A percentile compares a stretch with the other conserved stretches of the same genome.
Conservation (phyloP, 768 basidiomycete species). For the Mrakia frigida region DNA sequence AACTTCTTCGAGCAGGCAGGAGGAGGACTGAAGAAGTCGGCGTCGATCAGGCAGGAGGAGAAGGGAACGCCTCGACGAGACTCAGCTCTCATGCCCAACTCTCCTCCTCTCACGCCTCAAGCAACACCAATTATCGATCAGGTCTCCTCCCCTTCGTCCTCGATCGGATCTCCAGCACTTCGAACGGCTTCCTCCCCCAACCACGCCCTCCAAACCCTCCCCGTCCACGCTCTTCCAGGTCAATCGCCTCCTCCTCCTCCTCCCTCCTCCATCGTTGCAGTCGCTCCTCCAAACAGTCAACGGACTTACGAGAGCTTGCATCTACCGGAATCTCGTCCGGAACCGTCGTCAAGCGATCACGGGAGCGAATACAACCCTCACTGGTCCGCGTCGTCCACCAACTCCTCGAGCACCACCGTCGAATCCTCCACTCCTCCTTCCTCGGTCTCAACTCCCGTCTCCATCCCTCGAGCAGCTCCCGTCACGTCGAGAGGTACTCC, state of each 20-base stretch:
- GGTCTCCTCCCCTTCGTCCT: not conserved
- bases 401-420: constrained; percentile 2
- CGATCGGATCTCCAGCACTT: not conserved
- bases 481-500: not conserved
- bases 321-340: not conserved
- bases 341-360: not conserved
- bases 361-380: not conserved
- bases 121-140: not conserved
- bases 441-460: not conserved
- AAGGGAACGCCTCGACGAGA: not conserved
- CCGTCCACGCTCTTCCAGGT: not conserved
- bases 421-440: not conserved
- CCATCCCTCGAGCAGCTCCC: not conserved
- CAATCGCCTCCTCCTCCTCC: not conserved
- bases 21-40: not conserved
- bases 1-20: not conserved
- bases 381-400: not conserved
- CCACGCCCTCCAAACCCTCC: not conserved
- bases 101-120: not conserved
- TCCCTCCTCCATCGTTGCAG: not conserved
- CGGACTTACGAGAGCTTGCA: no score
- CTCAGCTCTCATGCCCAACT: not conserved
- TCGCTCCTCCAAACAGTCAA: not conserved
- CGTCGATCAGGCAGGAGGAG: not conserved
- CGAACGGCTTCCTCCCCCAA: not conserved